A percentile compares a stretch with the other conserved stretches of the same genome.
Conservation (phyloP, 768 basidiomycete genomes). For the Dentipellis sp. region DNA sequence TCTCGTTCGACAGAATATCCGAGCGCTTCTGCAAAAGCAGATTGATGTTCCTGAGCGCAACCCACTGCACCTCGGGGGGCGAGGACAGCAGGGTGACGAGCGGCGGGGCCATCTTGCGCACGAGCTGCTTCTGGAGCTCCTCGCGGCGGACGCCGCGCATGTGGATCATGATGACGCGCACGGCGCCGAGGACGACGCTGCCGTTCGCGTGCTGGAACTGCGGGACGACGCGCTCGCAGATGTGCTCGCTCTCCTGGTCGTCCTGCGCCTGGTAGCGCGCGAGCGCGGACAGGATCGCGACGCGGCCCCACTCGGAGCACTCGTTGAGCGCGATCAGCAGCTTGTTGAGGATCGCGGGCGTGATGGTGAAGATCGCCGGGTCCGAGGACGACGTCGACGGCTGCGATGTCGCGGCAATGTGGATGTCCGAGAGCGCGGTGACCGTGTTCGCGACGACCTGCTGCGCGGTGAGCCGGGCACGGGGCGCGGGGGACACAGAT, state of each 20-base stretch:
- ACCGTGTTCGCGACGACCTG: conserved; percentile 98
- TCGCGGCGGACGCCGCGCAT: conserved; percentile 76
- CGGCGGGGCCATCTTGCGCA: conserved; percentile 97
- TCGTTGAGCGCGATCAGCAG: conserved; percentile 93
- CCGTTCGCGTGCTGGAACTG: conserved; percentile 98
- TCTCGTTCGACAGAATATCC: conserved; percentile 87
- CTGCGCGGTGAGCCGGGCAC: background rate
- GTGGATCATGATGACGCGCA: conserved; percentile 98
- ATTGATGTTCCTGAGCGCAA: conserved; percentile 93
- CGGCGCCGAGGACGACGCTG: conserved; percentile 91
- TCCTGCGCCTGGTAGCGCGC: conserved; percentile 77
- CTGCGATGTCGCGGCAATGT: conserved; percentile 54
- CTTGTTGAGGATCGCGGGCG: conserved; percentile 75
- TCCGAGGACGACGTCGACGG: conserved; percentile 47
- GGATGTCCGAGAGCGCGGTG: conserved; percentile 87
- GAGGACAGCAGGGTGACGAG: conserved; percentile 92
- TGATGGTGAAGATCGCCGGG: conserved; percentile 71
- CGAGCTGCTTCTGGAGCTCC: conserved; percentile 74
- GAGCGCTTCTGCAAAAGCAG: conserved; percentile 89
- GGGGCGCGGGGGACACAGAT: background rate
- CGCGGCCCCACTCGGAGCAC: conserved; percentile 98
- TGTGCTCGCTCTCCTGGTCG: conserved; percentile 95
- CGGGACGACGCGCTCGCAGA: conserved; percentile 96
- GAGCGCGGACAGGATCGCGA: conserved; percentile 83
- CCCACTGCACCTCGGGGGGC: conserved; percentile 98